Base-by-base conservation (phyloP, 2,329 filamentous ascomycete species). In the Cytospora leucostoma region DNA sequence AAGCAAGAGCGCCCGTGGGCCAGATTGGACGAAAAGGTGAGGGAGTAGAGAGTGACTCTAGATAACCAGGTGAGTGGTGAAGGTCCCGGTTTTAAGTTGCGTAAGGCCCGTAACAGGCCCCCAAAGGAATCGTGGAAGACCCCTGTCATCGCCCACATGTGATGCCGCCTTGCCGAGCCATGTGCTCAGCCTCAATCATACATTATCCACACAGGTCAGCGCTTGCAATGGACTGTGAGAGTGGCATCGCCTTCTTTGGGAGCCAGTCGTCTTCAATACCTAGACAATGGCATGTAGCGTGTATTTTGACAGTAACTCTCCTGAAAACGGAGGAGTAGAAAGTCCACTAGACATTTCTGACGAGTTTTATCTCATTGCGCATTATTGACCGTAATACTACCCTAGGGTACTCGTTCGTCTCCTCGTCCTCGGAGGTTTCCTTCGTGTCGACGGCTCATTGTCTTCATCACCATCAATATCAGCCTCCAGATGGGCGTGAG, bases 141-240 rank as follows among this genome's bases (percentile, higher is more conserved):
- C 38, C 55, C 55, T 57, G 55, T 57, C 38, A 11, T 11, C 7
- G 15, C 21, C 35, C 27, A 33, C 37, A 34, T 33, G 47, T 4
- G 38, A 40, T 21, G 12, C 44, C 33, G 27, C 61, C 54, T 34
- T n/a, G 51, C 56, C 54, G 34, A 60, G 56, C 61, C 56, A 51
- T 59, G 52, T 35, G 56, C 63, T 59, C 52, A 65, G 63, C 63
- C 60, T 59, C 63, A 50, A 34, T 56, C 38, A 60, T 59, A 7
- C 38, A 21, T 37, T 10, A n/a, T 47, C 6, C 44, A 6, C 44
- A 47, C 7, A 7, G 19, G 6, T 47, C n/a, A 47, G 19, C 21
- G 44, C n/a, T n/a, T 44, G 38, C 40, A 52, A n/a, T 37, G 21
- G 34, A 17, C 19, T 49, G 33, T 61, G 51, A 38, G 49, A 19